Conservation (phyloP, 148 eudicot species). For the Selenicereus undatus region DNA sequence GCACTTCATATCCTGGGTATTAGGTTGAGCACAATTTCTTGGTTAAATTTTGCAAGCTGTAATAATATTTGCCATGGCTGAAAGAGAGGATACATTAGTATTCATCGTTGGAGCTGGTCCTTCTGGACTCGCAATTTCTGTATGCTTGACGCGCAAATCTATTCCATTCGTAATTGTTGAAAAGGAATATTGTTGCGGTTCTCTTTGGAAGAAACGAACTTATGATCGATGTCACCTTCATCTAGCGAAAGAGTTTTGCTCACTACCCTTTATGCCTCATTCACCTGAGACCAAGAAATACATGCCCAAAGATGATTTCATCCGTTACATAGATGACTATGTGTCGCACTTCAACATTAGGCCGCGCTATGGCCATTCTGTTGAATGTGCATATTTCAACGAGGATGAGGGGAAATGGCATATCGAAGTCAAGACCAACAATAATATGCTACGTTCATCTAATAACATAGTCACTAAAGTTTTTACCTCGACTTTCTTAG, state of each 20-base stretch:
- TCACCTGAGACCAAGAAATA: conserved; percentile 23
- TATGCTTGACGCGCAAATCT: conserved; percentile 24
- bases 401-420: conserved; percentile 27
- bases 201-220: conserved; percentile 45
- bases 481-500: conserved; percentile 27
- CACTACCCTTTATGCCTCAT: conserved; percentile 33
- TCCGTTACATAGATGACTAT: conserved; percentile 43
- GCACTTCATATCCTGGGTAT: too few relatives aligned
- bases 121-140: conserved; percentile 37
- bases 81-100: conserved; percentile 26
- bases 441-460: neutral
- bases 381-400: conserved; percentile 30
- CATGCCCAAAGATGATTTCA: conserved; percentile 34
- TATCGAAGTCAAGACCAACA: conserved; percentile 14
- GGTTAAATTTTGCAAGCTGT: too few relatives aligned
- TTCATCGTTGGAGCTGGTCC: conserved; percentile 46
- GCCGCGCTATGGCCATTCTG: conserved; percentile 29
- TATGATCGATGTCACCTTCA: conserved; percentile 56
- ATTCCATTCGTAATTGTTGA: conserved; percentile 45
- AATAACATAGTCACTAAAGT: conserved; percentile 4
- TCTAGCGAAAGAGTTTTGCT: conserved; percentile 40
- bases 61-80: neutral
- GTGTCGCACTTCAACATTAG: conserved; percentile 29
- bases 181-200: conserved; percentile 44
- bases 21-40: too few relatives aligned